Percentiles rank a stretch among this genome's conserved stretches.
Conservation (phyloP, 345 rosid genomes). For the Gossypium raimondii region DNA sequence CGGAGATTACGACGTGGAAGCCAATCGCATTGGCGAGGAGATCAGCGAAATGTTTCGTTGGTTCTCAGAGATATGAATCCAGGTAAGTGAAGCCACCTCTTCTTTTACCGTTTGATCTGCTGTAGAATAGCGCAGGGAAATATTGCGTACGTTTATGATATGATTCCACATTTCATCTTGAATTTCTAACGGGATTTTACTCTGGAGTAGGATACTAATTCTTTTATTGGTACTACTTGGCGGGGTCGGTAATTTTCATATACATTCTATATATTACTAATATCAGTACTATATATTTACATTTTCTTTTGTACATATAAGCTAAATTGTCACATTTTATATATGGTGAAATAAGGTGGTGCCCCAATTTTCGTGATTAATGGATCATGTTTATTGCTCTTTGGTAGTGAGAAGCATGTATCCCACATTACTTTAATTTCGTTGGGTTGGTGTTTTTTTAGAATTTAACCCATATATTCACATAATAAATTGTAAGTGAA, state of each 20-base stretch:
- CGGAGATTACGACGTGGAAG: slow-evolving; percentile 64
- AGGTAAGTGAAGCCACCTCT: not conserved
- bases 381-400: too few species aligned
- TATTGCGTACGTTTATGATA: not conserved
- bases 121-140: slow-evolving; percentile 10
- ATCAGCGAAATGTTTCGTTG: too few species aligned
- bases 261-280: too few species aligned
- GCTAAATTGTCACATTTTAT: too few species aligned
- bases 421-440: not conserved
- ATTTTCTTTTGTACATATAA: too few species aligned
- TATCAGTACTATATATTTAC: too few species aligned
- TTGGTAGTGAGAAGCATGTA: not conserved
- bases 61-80: slow-evolving; percentile 44
- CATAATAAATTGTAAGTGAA: too few species aligned
- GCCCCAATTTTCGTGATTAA: too few species aligned
- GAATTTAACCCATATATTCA: too few species aligned
- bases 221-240: not conserved
- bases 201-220: not conserved
- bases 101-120: not conserved
- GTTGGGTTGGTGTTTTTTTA: not conserved
- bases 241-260: too few species aligned
- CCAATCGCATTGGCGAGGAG: slow-evolving; percentile 50
- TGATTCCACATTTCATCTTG: not conserved
- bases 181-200: not conserved
- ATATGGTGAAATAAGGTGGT: too few species aligned